Base-by-base conservation (phyloP, 805 yeast genomes). In the Metschnikowia similis region DNA sequence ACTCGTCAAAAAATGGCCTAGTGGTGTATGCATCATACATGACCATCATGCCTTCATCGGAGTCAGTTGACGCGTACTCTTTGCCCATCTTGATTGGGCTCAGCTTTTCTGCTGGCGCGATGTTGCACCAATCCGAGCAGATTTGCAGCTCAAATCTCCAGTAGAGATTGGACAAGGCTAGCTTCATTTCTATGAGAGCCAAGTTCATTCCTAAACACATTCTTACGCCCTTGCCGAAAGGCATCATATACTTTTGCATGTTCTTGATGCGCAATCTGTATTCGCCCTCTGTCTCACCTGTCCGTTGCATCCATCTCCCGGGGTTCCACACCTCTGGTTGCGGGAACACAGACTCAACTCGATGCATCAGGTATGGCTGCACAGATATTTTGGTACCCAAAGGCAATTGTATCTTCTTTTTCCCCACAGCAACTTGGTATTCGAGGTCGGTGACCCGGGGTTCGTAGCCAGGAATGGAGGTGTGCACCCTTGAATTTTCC, bases 121-220 rank as follows among this genome's bases (percentile, higher is more conserved):
- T 55, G 2, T 56, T 53, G 54, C 82, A 76, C 83, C 83, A 79
- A 41, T 72, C 70, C 1, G 57, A 32, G 44, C 76, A 69, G 8
- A 79, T 60, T 11, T 55, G 51, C 26, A 81, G 72, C 9, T 54
- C 48, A 55, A 61, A 81, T 44, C 77, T 71, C 73, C 79, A 76
- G 58, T 83, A 79, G 14, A 85, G 62, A 50, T 75, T 74, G 8
- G 82, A 79, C 29, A 81, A 59, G 10, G 77, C 75, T 39, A 83
- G 58, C 60, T 84, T 85, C 72, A 85, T 82, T 60, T 84, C 90
- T 38, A 79, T 77, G 16, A 79, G 64, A 0, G 90, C 90, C 37
- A 85, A 62, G 60, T 85, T 75, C 81, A 82, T 77, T 1, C 92
- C 91, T 48, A 84, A 67, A 59, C 92, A 85, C 89, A 84, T 84